Conservation (phyloP, 2,329 filamentous ascomycete genomes). For the Botrytis galanthina region DNA sequence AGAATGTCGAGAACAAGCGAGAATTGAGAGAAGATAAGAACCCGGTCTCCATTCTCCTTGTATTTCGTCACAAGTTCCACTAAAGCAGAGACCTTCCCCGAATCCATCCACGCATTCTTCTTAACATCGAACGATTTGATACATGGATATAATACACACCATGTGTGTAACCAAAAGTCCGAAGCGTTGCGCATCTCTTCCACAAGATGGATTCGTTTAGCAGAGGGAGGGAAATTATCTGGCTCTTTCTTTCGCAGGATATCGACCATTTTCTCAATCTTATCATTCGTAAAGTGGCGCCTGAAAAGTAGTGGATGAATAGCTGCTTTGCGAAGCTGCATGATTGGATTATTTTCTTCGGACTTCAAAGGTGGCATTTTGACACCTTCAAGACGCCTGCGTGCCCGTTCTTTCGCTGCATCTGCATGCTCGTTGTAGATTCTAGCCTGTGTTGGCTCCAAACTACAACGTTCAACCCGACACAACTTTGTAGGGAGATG, state of each 20-base stretch:
- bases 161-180: conserved; percentile 64
- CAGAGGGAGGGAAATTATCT: conserved; percentile 49
- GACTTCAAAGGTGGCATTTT: conserved; percentile 46
- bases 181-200: conserved; percentile 57
- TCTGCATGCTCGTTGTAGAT: conserved; percentile 73
- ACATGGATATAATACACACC: conserved; percentile 57
- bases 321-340: conserved; percentile 87
- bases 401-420: conserved; percentile 57
- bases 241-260: conserved; percentile 70
- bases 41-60: conserved; percentile 77
- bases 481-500: conserved; percentile 79
- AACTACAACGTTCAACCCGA: conserved; percentile 75
- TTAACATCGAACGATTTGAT: conserved; percentile 57
- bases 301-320: conserved; percentile 89
- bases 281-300: conserved; percentile 72
- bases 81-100: conserved; percentile 83
- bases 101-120: conserved; percentile 54
- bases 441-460: conserved; percentile 68
- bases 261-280: conserved; percentile 72
- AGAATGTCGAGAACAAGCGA: conserved; percentile 88
- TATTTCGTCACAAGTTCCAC: conserved; percentile 71
- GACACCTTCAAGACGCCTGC: conserved; percentile 54
- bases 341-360: conserved; percentile 71
- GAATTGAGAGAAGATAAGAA: conserved; percentile 91
- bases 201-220: conserved; percentile 51